Percentiles rank a stretch among this genome's conserved stretches.
These are phyloP conservation scores for Monilinia aucupariae DNA, from an alignment of 2,329 filamentous ascomycete genomes.

Conservation along the genomic window DNA sequence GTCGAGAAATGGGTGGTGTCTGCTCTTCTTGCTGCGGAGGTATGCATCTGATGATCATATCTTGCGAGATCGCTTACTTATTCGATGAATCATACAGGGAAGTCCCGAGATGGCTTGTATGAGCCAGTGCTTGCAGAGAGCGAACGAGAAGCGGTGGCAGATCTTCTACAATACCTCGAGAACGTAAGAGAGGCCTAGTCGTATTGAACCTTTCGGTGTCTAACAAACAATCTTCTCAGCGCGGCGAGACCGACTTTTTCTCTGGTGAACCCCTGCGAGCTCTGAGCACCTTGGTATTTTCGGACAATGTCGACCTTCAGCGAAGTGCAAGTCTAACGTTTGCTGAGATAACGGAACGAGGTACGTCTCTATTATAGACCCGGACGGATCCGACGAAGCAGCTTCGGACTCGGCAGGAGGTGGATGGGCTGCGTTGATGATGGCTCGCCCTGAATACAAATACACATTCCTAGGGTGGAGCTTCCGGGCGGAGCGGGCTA, in stretches of 20 bases:
- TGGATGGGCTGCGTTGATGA: background rate
- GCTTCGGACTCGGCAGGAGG: background rate
- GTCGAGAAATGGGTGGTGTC: constrained; percentile 53
- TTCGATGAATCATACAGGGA: constrained; percentile 47
- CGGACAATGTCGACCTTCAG: constrained; percentile 96
- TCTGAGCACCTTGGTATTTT: constrained; percentile 93
- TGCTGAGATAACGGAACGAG: constrained; percentile 97
- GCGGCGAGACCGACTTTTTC: constrained; percentile 97
- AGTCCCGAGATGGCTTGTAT: constrained; percentile 74
- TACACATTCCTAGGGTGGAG: background rate
- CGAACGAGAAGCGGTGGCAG: constrained; percentile 93
- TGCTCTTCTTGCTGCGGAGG: constrained; percentile 59
- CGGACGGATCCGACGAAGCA: background rate
- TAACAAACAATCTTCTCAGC: constrained; percentile 42
- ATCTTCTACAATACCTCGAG: constrained; percentile 91
- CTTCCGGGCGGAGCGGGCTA: background rate
- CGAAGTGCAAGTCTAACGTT: constrained; percentile 96
- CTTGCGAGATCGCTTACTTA: constrained; percentile 22
- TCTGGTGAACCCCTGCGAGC: constrained; percentile 89
- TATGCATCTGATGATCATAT: constrained; percentile 30
- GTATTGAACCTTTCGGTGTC: constrained; percentile 11
- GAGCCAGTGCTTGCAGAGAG: constrained; percentile 88
- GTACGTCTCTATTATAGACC: constrained; percentile 46
- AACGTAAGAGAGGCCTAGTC: constrained; percentile 55
- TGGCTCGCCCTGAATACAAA: background rate